These are phyloP conservation scores for Ophiostoma himal-ulmi DNA, from an alignment of 2,329 filamentous ascomycete species.

Conservation along the genomic window DNA sequence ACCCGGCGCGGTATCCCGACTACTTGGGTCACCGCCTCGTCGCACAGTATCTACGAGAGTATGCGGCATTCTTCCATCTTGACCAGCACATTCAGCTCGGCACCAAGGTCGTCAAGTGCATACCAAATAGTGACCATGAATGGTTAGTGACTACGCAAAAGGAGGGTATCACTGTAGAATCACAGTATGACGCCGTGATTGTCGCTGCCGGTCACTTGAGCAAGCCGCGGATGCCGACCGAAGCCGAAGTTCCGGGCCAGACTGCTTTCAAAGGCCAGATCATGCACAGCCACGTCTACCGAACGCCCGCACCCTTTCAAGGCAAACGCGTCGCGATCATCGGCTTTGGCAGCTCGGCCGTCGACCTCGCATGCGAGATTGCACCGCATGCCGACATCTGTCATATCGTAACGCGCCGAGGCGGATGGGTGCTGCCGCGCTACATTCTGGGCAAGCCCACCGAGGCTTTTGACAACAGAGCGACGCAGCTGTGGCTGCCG, in stretches of 20 bases:
- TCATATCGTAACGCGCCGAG: conserved; percentile 36
- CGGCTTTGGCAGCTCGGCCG: conserved; percentile 36
- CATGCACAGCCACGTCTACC: conserved; percentile 37
- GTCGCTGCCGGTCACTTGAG: conserved; percentile 34
- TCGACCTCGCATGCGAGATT: conserved; percentile 38
- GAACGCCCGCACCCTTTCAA: conserved; percentile 33
- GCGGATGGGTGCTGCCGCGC: conserved; percentile 37
- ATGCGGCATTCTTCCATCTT: conserved; percentile 32
- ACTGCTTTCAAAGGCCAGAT: conserved; percentile 29
- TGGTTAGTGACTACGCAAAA: not conserved
- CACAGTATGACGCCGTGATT: conserved; percentile 34
- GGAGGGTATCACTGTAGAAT: conserved; percentile 24
- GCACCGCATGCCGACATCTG: conserved; percentile 33
- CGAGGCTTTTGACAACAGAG: conserved; percentile 34
- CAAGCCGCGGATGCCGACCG: conserved; percentile 24
- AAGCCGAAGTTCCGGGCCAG: conserved; percentile 31
- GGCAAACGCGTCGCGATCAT: conserved; percentile 37
- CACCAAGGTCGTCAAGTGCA: not conserved
- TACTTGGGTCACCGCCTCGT: conserved; percentile 36
- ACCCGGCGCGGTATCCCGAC: conserved; percentile 35
- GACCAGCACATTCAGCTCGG: not conserved
- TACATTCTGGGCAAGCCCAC: conserved; percentile 35
- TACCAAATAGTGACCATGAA: not conserved
- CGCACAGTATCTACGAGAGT: conserved; percentile 35
- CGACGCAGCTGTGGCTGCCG: conserved; percentile 32